Evolutionary conservation across 2,329 filamentous ascomycete genomes (phyloP), one percentile per base, ranked within the genome.

Genomic region (Cryphonectria nitschkei): DNA sequence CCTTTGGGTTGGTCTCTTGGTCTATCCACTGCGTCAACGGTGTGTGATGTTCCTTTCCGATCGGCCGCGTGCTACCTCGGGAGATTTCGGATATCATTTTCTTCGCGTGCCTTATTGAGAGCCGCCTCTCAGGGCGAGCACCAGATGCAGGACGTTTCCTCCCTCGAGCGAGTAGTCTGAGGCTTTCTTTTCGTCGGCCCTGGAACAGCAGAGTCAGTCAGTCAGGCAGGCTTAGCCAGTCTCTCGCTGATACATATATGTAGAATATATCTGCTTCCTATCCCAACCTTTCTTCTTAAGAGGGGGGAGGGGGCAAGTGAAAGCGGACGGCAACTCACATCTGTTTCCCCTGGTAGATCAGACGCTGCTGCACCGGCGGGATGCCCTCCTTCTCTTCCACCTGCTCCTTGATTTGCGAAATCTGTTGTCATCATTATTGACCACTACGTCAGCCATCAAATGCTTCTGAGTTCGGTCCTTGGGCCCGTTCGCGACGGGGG

Each of bases 331-430:
- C n/a, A 46, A 81, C 86, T 73, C 84, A 98, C 96, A 99, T 98
- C 82, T 99, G 96, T 86, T 99, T 99, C 78, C 96, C 96, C 68
- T 95, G 94, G 80, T 92, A 98, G 78, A 99, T 99, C 75, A 99
- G 85, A 71, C 96, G 91, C 83, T 99, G 96, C 84, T 99, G 96
- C 26, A 96, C 94, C 0, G 96, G 96, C 60, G 96, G 95, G 77
- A 99, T 99, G 70, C 96, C 96, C 81, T 98, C 96, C 84, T 98
- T 98, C 86, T 99, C 96, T 83, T 99, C 96, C 69, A 99, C 96
- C 78, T 95, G 95, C 84, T 98, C 96, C 87, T 99, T 99, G 87
- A 99, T 98, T 81, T 95, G 91, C 56, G 92, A 91, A 76, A 98
- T 93, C 94, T 97, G 75, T 73, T 73, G 5, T n/a, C 2, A 37